Evolutionary conservation across 129 eudicot genomes (phyloP).

Genomic region (Silybum marianum): DNA sequence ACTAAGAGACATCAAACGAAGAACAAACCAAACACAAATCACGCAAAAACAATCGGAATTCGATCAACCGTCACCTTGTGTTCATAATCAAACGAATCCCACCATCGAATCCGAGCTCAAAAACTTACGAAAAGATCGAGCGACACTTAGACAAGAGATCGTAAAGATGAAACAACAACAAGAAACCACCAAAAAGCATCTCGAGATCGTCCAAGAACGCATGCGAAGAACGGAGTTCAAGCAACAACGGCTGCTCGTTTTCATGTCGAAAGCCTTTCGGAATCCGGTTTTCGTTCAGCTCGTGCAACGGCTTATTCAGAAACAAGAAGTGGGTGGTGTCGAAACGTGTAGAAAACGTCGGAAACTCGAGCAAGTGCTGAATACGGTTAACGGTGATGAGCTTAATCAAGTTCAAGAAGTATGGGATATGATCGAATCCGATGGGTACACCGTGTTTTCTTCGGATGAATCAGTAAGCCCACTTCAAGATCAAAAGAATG

Average conservation of each 20-base stretch:
- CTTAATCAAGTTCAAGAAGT: constrained; percentile 38
- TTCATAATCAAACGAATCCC: constrained; percentile 7
- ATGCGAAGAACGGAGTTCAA: constrained; percentile 46
- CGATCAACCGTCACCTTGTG: constrained; percentile 22
- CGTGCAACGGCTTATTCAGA: constrained; percentile 43
- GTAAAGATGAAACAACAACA: constrained; percentile 59
- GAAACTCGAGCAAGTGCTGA: constrained; percentile 26
- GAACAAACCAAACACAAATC: constrained; percentile 38
- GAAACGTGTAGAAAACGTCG: constrained; percentile 48
- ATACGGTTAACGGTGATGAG: constrained; percentile 13
- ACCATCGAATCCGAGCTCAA: constrained; percentile 53
- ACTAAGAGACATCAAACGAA: constrained; percentile 69
- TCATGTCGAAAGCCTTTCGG: constrained; percentile 54
- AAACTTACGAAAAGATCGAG: constrained; percentile 45
- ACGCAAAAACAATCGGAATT: constrained; percentile 27
- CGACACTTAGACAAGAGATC: constrained; percentile 46
- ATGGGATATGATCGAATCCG: constrained; percentile 39
- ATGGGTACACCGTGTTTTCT: constrained; percentile 33
- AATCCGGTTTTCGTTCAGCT: constrained; percentile 50
- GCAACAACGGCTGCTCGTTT: constrained; percentile 52
- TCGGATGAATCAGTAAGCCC: constrained; percentile 48
- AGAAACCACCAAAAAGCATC: constrained; percentile 39
- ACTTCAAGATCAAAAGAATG: constrained; percentile 31
- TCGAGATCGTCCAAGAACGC: constrained; percentile 50
- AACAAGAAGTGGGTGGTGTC: constrained; percentile 29